A percentile compares a stretch with the other conserved stretches of the same genome.
Conservation (phyloP, 1,139 yeast genomes). For the Nakaseomyces delphensis region DNA sequence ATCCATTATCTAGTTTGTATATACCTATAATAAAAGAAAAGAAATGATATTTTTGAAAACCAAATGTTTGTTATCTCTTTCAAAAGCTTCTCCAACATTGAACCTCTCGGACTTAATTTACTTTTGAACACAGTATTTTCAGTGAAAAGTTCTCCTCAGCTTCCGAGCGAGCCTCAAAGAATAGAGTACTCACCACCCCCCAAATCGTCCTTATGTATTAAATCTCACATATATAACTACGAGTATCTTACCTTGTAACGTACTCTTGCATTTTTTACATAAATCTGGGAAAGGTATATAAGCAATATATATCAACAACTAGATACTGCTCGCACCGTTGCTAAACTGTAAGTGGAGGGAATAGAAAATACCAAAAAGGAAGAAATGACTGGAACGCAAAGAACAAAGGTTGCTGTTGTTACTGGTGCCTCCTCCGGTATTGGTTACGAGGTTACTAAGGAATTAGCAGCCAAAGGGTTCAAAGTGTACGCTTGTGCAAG, state of each 20-base stretch:
- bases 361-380: neutral
- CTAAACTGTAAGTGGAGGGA: neutral
- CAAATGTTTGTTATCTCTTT: neutral
- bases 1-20: neutral
- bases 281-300: too few species aligned
- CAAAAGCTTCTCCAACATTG: neutral
- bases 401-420: conserved; percentile 42
- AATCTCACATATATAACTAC: too few species aligned
- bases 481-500: conserved; percentile 69
- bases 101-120: too few species aligned
- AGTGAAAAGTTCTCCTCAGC: too few species aligned
- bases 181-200: too few species aligned
- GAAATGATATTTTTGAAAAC: neutral
- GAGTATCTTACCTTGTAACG: too few species aligned
- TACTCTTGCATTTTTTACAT: too few species aligned
- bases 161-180: too few species aligned
- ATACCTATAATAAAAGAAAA: neutral
- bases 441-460: conserved; percentile 59
- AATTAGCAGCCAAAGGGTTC: conserved; percentile 54
- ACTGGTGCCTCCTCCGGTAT: conserved; percentile 84
- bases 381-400: conserved; percentile 4
- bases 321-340: too few species aligned
- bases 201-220: too few species aligned
- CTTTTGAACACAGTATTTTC: too few species aligned
- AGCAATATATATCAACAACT: too few species aligned